Conservation (phyloP, 345 rosid genomes). For the Conringia planisiliqua region DNA sequence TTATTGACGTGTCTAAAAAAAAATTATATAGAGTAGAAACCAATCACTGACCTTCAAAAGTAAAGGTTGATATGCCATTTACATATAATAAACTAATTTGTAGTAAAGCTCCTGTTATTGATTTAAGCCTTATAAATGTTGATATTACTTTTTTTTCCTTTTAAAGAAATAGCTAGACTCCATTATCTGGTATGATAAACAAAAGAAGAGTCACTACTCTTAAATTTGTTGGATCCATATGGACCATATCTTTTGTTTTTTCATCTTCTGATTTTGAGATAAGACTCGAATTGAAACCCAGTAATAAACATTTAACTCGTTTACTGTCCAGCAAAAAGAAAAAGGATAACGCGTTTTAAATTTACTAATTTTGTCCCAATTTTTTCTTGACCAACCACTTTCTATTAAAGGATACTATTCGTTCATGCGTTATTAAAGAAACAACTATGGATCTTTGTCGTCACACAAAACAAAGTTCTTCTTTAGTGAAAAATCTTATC, state of each 20-base stretch:
- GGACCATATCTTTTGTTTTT: background rate
- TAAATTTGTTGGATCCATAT: background rate
- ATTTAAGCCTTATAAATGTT: no score
- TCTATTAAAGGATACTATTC: background rate
- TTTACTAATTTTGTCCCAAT: background rate
- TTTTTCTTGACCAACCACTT: background rate
- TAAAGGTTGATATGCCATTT: no score
- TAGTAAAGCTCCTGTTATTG: no score
- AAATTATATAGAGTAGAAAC: no score
- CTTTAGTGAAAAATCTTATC: background rate
- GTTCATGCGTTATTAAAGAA: background rate
- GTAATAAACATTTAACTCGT: background rate
- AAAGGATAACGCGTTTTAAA: background rate
- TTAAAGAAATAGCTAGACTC: background rate
- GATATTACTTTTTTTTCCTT: background rate
- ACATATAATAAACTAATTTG: no score
- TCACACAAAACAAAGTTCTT: background rate
- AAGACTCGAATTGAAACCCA: background rate
- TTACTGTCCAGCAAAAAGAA: background rate
- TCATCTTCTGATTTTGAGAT: background rate
- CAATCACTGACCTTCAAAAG: no score
- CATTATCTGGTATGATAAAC: background rate
- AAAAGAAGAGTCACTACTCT: background rate
- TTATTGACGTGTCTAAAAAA: no score
- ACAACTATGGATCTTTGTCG: slow-evolving; percentile 1